Evolutionary conservation across 1,284 basidiomycete species (phyloP).

Genomic region (Ustilago hordei): DNA sequence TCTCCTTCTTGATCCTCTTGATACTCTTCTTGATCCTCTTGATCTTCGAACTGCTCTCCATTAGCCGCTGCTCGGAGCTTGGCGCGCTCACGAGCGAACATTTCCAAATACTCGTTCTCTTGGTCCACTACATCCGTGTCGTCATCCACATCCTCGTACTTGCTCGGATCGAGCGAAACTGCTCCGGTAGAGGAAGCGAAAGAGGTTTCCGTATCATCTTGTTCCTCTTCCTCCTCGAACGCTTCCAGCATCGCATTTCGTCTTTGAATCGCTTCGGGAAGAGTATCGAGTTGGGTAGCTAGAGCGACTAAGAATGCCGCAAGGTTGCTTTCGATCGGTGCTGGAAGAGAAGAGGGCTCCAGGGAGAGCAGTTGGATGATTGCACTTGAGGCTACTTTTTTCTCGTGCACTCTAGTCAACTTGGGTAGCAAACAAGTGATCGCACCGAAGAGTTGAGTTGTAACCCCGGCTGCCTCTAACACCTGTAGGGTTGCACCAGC

Average conservation of each 20-base stretch:
- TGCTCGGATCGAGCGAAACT: conserved; percentile 26
- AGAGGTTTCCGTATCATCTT: conserved; percentile 49
- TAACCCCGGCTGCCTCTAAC: conserved; percentile 77
- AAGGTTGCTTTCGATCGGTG: conserved; percentile 49
- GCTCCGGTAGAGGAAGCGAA: conserved; percentile 32
- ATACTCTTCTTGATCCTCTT: conserved; percentile 56
- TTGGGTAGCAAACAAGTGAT: conserved; percentile 73
- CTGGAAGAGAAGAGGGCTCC: conserved; percentile 49
- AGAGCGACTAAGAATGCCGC: conserved; percentile 57
- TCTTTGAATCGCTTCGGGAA: conserved; percentile 61
- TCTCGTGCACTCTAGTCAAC: conserved; percentile 88
- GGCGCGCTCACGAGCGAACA: conserved; percentile 63
- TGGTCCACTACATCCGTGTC: conserved; percentile 66
- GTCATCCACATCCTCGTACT: conserved; percentile 57
- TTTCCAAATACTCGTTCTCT: conserved; percentile 68
- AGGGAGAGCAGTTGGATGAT: conserved; percentile 70
- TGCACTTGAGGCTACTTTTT: conserved; percentile 83
- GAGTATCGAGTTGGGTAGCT: conserved; percentile 52
- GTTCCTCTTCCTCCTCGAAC: conserved; percentile 62
- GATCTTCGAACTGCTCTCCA: conserved; percentile 47
- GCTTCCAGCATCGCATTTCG: conserved; percentile 61
- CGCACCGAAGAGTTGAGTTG: conserved; percentile 84
- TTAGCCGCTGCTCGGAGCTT: conserved; percentile 56
- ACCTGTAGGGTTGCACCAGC: conserved; percentile 80
- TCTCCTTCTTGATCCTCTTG: conserved; percentile 48